Conservation (phyloP, 2,329 filamentous ascomycete species). For the Sclerotiophoma versabilis region DNA sequence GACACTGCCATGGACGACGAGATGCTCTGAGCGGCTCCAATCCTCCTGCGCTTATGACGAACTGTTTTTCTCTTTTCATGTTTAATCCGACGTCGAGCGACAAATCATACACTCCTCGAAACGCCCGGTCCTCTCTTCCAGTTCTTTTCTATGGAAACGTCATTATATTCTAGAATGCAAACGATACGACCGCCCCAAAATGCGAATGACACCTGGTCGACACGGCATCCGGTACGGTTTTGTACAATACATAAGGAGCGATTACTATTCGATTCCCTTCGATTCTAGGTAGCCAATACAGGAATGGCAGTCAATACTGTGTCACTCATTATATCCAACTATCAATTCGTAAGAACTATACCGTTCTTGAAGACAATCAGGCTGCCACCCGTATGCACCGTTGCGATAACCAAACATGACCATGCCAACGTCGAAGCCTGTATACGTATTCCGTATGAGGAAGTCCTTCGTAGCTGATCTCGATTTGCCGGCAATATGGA, state of each 20-base stretch:
- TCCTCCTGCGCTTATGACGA: slow-evolving; percentile 2
- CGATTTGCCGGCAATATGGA: not conserved
- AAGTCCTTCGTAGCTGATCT: not conserved
- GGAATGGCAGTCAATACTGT: slow-evolving; percentile 21
- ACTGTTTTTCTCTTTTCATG: slow-evolving; percentile 9
- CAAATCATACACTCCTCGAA: slow-evolving; percentile 19
- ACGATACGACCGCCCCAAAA: slow-evolving; percentile 13
- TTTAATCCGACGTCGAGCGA: slow-evolving; percentile 9
- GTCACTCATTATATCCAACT: not conserved
- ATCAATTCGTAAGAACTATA: not conserved
- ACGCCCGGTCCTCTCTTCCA: slow-evolving; percentile 18
- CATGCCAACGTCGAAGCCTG: not conserved
- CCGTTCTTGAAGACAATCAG: not conserved
- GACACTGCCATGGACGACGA: slow-evolving; percentile 52
- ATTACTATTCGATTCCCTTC: slow-evolving; percentile 12
- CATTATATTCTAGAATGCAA: slow-evolving; percentile 21
- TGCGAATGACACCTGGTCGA: slow-evolving; percentile 16
- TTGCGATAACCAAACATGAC: not conserved
- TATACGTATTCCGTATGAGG: not conserved
- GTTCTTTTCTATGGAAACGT: slow-evolving; percentile 24
- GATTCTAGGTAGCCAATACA: slow-evolving; percentile 26
- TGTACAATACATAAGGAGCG: slow-evolving; percentile 35
- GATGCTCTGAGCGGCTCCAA: slow-evolving; percentile 39
- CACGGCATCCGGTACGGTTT: slow-evolving; percentile 18
- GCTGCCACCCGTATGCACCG: too few relatives aligned